A percentile compares a stretch with the other conserved stretches of the same genome.
Evolutionary conservation across 768 basidiomycete genomes (phyloP).

Genomic region (Xerocomus potaroensis): DNA sequence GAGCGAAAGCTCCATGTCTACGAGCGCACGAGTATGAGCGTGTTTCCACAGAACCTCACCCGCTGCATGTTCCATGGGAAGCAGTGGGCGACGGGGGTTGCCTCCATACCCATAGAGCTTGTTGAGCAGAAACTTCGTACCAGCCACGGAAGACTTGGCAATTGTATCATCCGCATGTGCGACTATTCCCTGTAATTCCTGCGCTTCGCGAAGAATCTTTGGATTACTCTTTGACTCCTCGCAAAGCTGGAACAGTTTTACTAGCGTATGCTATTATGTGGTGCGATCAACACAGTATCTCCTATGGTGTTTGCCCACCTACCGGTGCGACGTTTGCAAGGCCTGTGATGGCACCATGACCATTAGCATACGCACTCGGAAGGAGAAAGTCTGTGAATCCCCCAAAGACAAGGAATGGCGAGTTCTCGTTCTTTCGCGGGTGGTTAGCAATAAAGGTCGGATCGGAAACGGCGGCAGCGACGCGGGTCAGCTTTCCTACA

Average conservation of each 20-base stretch:
- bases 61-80: slow-evolving; percentile 52
- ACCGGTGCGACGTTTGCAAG: slow-evolving; percentile 82
- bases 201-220: slow-evolving; percentile 60
- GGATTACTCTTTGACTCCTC: slow-evolving; percentile 52
- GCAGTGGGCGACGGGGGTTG: slow-evolving; percentile 70
- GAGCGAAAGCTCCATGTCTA: slow-evolving; percentile 58
- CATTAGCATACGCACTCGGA: slow-evolving; percentile 67
- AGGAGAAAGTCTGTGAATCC: slow-evolving; percentile 84
- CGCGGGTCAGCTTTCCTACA: slow-evolving; percentile 87
- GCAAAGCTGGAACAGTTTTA: slow-evolving; percentile 59
- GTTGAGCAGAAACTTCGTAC: slow-evolving; percentile 78
- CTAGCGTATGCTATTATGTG: slow-evolving; percentile 47
- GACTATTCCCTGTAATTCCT: slow-evolving; percentile 73
- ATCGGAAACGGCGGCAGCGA: slow-evolving; percentile 62
- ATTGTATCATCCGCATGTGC: slow-evolving; percentile 80
- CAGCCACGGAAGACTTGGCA: slow-evolving; percentile 68
- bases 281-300: background rate
- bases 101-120: slow-evolving; percentile 81
- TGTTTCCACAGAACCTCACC: slow-evolving; percentile 69
- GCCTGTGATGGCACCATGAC: slow-evolving; percentile 87
- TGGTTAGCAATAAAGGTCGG: slow-evolving; percentile 50
- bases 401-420: slow-evolving; percentile 80
- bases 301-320: slow-evolving; percentile 18
- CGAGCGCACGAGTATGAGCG: slow-evolving; percentile 62
- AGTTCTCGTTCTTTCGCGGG: slow-evolving; percentile 63